phyloP scores from a whole-genome alignment of 1,284 basidiomycete genomes.

The Vanrija sp. region DNA sequence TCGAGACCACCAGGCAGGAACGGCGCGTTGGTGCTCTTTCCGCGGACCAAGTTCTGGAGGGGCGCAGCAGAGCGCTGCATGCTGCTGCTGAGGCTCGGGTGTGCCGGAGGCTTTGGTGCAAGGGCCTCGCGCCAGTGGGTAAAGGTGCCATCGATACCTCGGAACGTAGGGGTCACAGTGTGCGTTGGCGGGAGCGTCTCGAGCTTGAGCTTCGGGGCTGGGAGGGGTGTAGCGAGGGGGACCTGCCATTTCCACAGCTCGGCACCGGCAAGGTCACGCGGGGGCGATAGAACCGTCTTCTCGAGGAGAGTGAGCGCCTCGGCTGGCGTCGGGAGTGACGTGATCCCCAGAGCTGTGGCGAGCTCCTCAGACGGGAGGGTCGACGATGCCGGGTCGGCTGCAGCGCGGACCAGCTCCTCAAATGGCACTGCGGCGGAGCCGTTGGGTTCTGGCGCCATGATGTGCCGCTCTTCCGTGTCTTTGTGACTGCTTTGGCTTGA shows the following conservation, averaged over 20 bases:
- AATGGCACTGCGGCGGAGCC: slow-evolving; percentile 4
- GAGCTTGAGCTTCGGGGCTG: slow-evolving; percentile 56
- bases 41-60: slow-evolving; percentile 77
- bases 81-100: slow-evolving; percentile 71
- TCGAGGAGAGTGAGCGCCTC: slow-evolving; percentile 31
- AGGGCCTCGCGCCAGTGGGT: slow-evolving; percentile 68
- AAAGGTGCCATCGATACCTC: slow-evolving; percentile 73
- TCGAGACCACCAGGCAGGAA: slow-evolving; percentile 83
- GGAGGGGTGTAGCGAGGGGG: slow-evolving; percentile 32
- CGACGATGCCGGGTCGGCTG: slow-evolving; percentile 19
- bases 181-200: slow-evolving; percentile 73
- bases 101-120: slow-evolving; percentile 53
- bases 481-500: too few relatives aligned
- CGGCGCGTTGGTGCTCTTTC: slow-evolving; percentile 86
- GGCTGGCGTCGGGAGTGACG: slow-evolving; percentile 19
- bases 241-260: slow-evolving; percentile 44
- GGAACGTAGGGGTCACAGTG: slow-evolving; percentile 66
- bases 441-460: too few relatives aligned
- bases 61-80: slow-evolving; percentile 76
- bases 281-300: slow-evolving; percentile 37
- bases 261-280: slow-evolving; percentile 27
- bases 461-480: too few relatives aligned
- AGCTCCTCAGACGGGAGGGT: slow-evolving; percentile 30
- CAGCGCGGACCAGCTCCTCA: slow-evolving; percentile 26
- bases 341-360: slow-evolving; percentile 31